phyloP scores from a whole-genome alignment of 331 rosid species.

The Rosa hybrid region DNA sequence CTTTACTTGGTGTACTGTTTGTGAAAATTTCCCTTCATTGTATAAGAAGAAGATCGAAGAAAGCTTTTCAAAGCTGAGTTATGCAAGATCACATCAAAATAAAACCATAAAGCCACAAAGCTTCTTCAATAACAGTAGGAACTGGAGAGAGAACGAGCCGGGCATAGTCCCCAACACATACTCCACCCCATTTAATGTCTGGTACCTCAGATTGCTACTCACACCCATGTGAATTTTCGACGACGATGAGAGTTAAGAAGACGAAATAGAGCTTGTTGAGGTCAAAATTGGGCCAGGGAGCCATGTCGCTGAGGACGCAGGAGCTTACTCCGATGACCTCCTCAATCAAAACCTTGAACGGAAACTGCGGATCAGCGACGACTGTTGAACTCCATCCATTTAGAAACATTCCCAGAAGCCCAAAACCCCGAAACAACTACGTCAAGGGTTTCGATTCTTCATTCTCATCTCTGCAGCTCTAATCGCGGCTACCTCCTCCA shows the following conservation, averaged over 20 bases:
- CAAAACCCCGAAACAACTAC: conserved; percentile 27
- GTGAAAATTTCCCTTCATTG: no score
- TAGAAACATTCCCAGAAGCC: conserved; percentile 61
- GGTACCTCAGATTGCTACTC: conserved; percentile 86
- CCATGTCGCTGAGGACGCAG: conserved; percentile 93
- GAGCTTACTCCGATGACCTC: conserved; percentile 90
- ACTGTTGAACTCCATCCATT: conserved; percentile 93
- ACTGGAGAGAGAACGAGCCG: no score
- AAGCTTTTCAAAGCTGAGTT: no score
- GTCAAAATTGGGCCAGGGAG: conserved; percentile 93
- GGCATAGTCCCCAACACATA: conserved; percentile 50
- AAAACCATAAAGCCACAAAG: no score
- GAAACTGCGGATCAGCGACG: conserved; percentile 95
- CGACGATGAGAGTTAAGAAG: conserved; percentile 93
- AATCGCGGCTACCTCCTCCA: conserved; percentile 37
- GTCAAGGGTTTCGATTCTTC: conserved; percentile 36
- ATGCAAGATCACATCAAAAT: no score
- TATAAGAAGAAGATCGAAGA: no score
- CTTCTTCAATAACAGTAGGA: no score
- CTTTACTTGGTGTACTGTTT: no score
- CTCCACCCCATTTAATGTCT: conserved; percentile 79
- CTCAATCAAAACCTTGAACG: conserved; percentile 96
- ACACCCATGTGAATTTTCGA: conserved; percentile 92
- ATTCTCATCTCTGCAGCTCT: conserved; percentile 29
- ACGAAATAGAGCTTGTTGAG: conserved; percentile 95